Evolutionary conservation across 208 protist genomes (phyloP).

Genomic region (Blastocrithidia nonstop): DNA sequence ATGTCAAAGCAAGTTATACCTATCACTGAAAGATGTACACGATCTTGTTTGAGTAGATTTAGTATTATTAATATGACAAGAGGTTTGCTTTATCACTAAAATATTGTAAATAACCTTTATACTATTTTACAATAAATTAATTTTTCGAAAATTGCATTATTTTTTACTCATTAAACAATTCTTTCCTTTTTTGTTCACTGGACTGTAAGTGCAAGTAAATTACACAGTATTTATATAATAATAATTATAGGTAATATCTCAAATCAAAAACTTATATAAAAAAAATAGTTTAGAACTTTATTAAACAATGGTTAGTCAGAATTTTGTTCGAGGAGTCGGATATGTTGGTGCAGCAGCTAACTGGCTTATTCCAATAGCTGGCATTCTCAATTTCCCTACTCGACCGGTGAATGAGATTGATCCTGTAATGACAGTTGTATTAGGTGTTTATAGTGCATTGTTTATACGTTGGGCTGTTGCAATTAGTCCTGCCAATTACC

Average conservation of each 20-base stretch:
- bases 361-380: slow-evolving; percentile 82
- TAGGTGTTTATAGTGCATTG: slow-evolving; percentile 60
- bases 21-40: no score
- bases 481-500: slow-evolving; percentile 77
- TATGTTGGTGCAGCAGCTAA: slow-evolving; percentile 75
- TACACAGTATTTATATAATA: not conserved
- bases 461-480: slow-evolving; percentile 79
- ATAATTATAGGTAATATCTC: not conserved
- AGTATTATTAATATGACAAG: no score
- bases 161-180: not conserved
- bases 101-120: no score
- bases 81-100: not conserved
- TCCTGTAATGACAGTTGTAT: slow-evolving; percentile 58
- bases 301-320: slow-evolving; percentile 71
- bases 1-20: no score
- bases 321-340: slow-evolving; percentile 48
- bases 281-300: no score
- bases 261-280: no score
- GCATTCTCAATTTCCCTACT: slow-evolving; percentile 69
- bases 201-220: not conserved
- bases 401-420: slow-evolving; percentile 69
- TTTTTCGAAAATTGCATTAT: not conserved
- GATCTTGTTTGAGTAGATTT: no score
- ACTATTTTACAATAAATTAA: no score
- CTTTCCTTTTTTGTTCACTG: not conserved